Evolutionary conservation across 2,329 filamentous ascomycete genomes (phyloP).

Genomic region (Rasamsonia emersonii): DNA sequence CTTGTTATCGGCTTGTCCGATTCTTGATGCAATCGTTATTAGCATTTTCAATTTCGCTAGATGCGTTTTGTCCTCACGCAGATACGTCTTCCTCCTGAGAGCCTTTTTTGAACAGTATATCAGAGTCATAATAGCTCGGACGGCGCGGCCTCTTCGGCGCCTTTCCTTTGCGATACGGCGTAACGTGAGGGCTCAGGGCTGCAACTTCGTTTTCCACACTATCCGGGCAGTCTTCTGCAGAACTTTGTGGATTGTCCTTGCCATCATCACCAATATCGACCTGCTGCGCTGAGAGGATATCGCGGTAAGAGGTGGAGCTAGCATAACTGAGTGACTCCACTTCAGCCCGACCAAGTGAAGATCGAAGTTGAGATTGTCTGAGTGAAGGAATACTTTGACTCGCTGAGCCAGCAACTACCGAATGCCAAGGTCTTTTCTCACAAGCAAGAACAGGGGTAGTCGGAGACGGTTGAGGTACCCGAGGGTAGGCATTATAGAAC

Average conservation of each 20-base stretch:
- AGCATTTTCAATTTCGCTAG: no score
- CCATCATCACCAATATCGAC: background rate
- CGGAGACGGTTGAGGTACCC: background rate
- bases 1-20: no score
- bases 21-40: no score
- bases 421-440: no score
- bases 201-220: background rate
- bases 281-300: background rate
- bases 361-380: background rate
- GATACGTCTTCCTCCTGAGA: no score
- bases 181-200: slow-evolving; percentile 6
- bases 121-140: slow-evolving; percentile 7
- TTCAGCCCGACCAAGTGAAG: background rate
- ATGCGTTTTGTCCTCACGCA: no score
- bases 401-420: no score
- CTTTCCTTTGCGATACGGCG: slow-evolving; percentile 6
- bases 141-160: slow-evolving; percentile 4
- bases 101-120: slow-evolving; percentile 2
- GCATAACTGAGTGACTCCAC: background rate
- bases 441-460: background rate
- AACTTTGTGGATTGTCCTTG: no score
- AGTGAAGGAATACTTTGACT: no score
- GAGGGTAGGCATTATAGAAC: slow-evolving; percentile 1
- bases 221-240: background rate
- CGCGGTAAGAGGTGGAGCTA: background rate